Conservation (phyloP, 2,329 filamentous ascomycete genomes). For the Cytospora chrysosperma region DNA sequence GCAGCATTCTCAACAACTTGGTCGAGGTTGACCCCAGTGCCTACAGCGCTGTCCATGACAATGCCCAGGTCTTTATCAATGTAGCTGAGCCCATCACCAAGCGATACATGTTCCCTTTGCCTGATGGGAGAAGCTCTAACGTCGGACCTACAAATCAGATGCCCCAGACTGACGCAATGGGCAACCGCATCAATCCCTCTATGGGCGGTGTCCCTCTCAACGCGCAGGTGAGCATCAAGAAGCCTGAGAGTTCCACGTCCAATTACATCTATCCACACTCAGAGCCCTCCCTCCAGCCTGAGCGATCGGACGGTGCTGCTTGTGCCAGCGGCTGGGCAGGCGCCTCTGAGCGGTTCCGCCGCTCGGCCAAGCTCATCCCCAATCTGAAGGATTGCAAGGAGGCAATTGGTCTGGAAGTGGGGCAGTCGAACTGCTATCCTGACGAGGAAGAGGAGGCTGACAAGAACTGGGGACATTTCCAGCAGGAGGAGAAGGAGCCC, state of each 20-base stretch:
- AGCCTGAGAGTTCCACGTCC: not conserved
- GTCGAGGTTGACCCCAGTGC: conserved; percentile 10
- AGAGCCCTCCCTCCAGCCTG: not conserved
- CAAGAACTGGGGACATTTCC: not conserved
- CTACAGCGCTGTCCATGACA: not conserved
- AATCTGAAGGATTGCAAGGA: conserved; percentile 19
- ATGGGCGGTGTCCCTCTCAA: not conserved
- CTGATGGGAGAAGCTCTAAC: conserved; percentile 7
- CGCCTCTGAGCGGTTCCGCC: conserved; percentile 15
- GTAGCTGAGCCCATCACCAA: conserved; percentile 20
- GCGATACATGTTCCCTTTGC: conserved; percentile 17
- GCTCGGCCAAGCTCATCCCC: conserved; percentile 14
- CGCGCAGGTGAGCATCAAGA: conserved; percentile 7
- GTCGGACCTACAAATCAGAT: not conserved
- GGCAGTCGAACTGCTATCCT: conserved; percentile 7
- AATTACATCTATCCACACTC: not conserved
- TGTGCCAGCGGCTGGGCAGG: conserved; percentile 17
- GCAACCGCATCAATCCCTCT: not conserved
- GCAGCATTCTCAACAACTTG: not conserved
- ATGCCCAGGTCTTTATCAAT: conserved; percentile 7
- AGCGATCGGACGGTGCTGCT: not conserved
- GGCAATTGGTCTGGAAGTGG: conserved; percentile 5
- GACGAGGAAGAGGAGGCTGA: conserved; percentile 13
- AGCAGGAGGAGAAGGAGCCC: not conserved
- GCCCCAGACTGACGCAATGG: not conserved